These are phyloP conservation scores for Combretum micranthum DNA, from an alignment of 345 rosid genomes.

Conservation along the genomic window DNA sequence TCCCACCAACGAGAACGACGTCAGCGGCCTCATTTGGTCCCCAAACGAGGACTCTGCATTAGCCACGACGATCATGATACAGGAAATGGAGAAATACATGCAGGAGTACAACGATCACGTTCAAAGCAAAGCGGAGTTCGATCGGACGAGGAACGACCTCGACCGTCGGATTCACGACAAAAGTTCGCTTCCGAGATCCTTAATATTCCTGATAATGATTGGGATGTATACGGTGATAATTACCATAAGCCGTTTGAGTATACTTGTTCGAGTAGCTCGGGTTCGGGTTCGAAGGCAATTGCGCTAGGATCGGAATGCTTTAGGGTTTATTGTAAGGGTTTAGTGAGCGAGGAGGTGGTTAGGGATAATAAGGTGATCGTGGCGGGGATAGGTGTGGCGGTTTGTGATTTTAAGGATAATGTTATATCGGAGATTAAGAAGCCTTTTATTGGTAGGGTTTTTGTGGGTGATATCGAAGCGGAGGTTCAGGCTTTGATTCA, in stretches of 20 bases:
- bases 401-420: conserved; percentile 27
- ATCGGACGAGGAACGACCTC: conserved; percentile 17
- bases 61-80: conserved; percentile 19
- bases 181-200: conserved; percentile 22
- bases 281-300: not conserved
- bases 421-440: conserved; percentile 20
- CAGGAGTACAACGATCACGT: conserved; percentile 43
- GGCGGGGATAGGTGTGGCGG: conserved; percentile 26
- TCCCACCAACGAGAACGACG: conserved; percentile 5
- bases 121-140: conserved; percentile 19
- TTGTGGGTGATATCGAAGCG: conserved; percentile 24
- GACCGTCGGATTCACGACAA: conserved; percentile 30
- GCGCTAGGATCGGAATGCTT: conserved; percentile 2
- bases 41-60: conserved; percentile 9
- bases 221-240: conserved; percentile 24
- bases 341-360: conserved; percentile 26
- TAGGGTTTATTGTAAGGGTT: conserved; percentile 25
- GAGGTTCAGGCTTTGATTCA: conserved; percentile 48
- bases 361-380: conserved; percentile 13
- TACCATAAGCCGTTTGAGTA: conserved; percentile 21
- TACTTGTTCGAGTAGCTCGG: not conserved
- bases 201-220: conserved; percentile 17
- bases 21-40: not conserved
- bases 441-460: conserved; percentile 19
- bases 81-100: conserved; percentile 36